Evolutionary conservation across 2,329 filamentous ascomycete genomes (phyloP).

Genomic region (Tolypocladium tropicale): DNA sequence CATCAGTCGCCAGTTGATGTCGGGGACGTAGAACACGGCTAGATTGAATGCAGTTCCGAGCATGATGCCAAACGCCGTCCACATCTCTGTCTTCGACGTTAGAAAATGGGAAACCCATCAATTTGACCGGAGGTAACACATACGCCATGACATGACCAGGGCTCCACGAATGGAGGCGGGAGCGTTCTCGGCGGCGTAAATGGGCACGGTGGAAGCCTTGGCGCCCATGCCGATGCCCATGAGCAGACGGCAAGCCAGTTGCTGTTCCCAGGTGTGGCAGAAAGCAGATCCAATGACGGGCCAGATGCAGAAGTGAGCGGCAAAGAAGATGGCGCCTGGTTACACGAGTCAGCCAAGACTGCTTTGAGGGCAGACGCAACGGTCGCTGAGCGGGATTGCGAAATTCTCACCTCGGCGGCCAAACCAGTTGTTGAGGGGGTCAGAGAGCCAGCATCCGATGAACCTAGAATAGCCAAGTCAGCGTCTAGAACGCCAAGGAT

Average conservation of each 20-base stretch:
- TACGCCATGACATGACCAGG: constrained; percentile 69
- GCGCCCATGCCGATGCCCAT: constrained; percentile 61
- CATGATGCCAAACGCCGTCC: constrained; percentile 46
- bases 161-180: constrained; percentile 61
- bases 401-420: constrained; percentile 27
- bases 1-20: constrained; percentile 27
- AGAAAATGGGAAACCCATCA: background rate
- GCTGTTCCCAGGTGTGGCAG: constrained; percentile 54
- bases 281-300: constrained; percentile 55
- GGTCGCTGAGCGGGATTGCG: constrained; percentile 1
- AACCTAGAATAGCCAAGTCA: constrained; percentile 12
- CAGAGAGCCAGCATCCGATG: constrained; percentile 53
- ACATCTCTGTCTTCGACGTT: constrained; percentile 38
- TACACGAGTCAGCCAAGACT: background rate
- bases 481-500: background rate
- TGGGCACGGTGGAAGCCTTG: constrained; percentile 56
- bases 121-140: background rate
- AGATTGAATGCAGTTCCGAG: constrained; percentile 30
- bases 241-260: constrained; percentile 55
- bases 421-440: constrained; percentile 42
- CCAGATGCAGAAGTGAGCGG: constrained; percentile 60
- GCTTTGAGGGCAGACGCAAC: background rate
- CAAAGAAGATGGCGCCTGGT: constrained; percentile 50
- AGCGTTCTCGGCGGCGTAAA: constrained; percentile 65
- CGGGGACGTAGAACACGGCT: constrained; percentile 13